phyloP scores from a whole-genome alignment of 2,329 filamentous ascomycete species.

The Nectriaceae sp. region DNA sequence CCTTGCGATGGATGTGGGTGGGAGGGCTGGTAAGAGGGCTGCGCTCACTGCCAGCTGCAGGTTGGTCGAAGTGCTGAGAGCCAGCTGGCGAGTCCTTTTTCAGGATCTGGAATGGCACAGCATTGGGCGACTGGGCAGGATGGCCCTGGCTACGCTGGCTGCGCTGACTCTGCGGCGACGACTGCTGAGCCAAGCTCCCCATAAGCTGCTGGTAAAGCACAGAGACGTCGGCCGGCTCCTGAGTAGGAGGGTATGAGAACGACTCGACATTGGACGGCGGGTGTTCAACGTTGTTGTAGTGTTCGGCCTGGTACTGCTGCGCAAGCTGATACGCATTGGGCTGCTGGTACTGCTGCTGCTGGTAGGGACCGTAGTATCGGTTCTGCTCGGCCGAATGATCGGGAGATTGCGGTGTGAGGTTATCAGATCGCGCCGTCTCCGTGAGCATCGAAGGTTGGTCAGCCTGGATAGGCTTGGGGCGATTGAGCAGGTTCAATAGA shows the following conservation, averaged over 20 bases:
- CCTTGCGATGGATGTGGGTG: constrained; percentile 42
- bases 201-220: constrained; percentile 41
- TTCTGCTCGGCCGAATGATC: constrained; percentile 30
- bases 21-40: constrained; percentile 47
- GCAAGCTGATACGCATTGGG: constrained; percentile 21
- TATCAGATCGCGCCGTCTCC: constrained; percentile 45
- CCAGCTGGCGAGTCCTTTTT: constrained; percentile 51
- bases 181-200: constrained; percentile 38
- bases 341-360: constrained; percentile 30
- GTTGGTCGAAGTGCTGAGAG: constrained; percentile 41
- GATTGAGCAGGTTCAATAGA: constrained; percentile 82
- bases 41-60: constrained; percentile 42
- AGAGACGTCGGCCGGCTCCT: constrained; percentile 42
- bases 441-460: constrained; percentile 47
- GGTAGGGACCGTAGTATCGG: constrained; percentile 32
- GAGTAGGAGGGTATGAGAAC: constrained; percentile 28
- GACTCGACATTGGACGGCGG: constrained; percentile 26
- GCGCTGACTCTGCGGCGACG: constrained; percentile 42
- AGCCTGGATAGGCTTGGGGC: constrained; percentile 67
- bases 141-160: constrained; percentile 40
- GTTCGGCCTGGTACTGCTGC: constrained; percentile 29
- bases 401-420: constrained; percentile 48
- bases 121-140: constrained; percentile 22
- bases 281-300: constrained; percentile 26
- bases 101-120: constrained; percentile 48